Evolutionary conservation across 345 rosid species (phyloP), one percentile per base, ranked within the genome.

Genomic region (Citrus australasica): DNA sequence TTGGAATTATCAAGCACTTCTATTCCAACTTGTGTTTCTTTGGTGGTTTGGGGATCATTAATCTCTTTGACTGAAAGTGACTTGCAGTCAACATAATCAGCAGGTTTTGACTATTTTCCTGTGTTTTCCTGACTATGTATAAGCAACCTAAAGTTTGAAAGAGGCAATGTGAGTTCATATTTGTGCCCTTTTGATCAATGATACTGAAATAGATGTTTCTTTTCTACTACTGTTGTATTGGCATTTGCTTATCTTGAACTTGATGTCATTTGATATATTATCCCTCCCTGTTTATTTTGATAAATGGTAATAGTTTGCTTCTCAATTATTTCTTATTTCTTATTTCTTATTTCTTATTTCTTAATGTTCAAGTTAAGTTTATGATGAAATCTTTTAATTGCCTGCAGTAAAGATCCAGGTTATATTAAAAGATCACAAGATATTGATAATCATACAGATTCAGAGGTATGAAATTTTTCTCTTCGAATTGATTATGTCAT

Each of bases 321-420:
- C 61, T 33, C 7, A 1, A 13, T 53, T 37, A 21, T 63, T 61
- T 75, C 21, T 76, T 37, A 21, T 63, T 61, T 75, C 21, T 76
- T 25, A 53, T 62, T 51, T 19, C 21, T 59, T 35, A 21, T 63
- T 61, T 75, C 19, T 76, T 25, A 53, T 62, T 51, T 19, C 21
- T 59, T 37, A 28, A 17, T 67, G 42, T 60, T 5, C 22, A 58
- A 69, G 16, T 46, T 74, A 61, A 66, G 10, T 21, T 35, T 46
- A 33, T 78, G 56, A 75, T 79, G 37, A 22, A 70, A 69, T 73
- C 56, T 78, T 67, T 32, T 37, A 67, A 56, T 77, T 83, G 60
- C 62, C 62, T 94, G 87, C 95, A 92, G 98, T 53, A 90, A 88
- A 85, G 97, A 96, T 84, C 98, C 99, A 4, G 98, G 98, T 63